Conservation (phyloP, 1,139 yeast genomes). For the Eremothecium coryli region DNA sequence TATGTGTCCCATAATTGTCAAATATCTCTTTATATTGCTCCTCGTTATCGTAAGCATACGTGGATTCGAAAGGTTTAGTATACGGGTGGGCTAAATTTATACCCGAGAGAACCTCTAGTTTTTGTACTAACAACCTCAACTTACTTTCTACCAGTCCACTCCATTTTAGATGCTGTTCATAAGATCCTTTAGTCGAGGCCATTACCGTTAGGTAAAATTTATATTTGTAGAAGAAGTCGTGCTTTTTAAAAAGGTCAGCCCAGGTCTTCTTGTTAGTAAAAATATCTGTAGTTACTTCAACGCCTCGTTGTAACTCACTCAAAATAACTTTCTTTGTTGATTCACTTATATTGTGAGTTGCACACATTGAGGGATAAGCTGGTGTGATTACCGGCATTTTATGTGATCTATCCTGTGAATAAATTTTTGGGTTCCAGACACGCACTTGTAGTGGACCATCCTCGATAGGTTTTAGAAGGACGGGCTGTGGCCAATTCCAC, state of each 20-base stretch:
- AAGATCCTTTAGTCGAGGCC: slow-evolving; percentile 60
- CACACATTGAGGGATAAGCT: slow-evolving; percentile 98
- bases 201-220: slow-evolving; percentile 79
- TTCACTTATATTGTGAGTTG: slow-evolving; percentile 86
- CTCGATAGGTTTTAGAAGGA: slow-evolving; percentile 79
- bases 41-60: slow-evolving; percentile 45
- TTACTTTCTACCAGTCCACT: slow-evolving; percentile 89
- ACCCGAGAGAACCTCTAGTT: slow-evolving; percentile 68
- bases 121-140: slow-evolving; percentile 68
- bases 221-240: slow-evolving; percentile 71
- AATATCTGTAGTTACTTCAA: slow-evolving; percentile 61
- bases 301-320: slow-evolving; percentile 67
- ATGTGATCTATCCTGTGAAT: slow-evolving; percentile 80
- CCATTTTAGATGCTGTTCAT: slow-evolving; percentile 82
- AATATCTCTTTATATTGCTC: slow-evolving; percentile 48
- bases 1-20: slow-evolving; percentile 43
- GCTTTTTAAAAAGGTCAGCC: slow-evolving; percentile 68
- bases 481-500: slow-evolving; percentile 99
- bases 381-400: slow-evolving; percentile 99
- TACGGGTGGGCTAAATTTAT: slow-evolving; percentile 84
- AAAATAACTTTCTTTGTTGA: slow-evolving; percentile 79
- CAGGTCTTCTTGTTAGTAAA: slow-evolving; percentile 54
- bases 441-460: slow-evolving; percentile 95
- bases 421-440: slow-evolving; percentile 92
- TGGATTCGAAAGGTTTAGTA: slow-evolving; percentile 61